Conservation (phyloP, 2,329 filamentous ascomycete genomes). For the Coniella lustricola region DNA sequence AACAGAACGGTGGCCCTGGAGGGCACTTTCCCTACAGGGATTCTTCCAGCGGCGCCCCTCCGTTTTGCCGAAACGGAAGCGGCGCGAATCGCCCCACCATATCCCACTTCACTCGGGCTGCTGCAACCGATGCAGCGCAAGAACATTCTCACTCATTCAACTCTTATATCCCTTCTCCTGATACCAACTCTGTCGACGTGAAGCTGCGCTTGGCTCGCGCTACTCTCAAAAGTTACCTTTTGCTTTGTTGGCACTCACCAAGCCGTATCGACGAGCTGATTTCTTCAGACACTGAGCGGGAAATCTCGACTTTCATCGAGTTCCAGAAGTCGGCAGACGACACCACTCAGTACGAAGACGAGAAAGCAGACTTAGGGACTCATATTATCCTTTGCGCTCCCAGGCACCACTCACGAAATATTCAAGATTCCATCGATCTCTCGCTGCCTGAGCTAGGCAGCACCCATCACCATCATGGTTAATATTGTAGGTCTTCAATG, state of each 20-base stretch:
- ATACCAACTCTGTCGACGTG: too few relatives aligned
- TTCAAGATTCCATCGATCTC: neutral
- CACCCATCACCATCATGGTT: conserved; percentile 62
- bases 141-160: neutral
- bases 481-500: conserved; percentile 56
- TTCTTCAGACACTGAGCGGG: too few relatives aligned
- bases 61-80: conserved; percentile 5
- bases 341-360: neutral
- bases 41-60: neutral
- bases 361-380: neutral
- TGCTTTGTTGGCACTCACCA: too few relatives aligned
- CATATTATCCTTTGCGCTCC: neutral
- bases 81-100: conserved; percentile 1
- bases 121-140: neutral
- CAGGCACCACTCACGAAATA: neutral
- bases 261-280: too few relatives aligned
- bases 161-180: too few relatives aligned
- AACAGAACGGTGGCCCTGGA: too few relatives aligned
- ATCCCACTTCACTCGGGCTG: neutral
- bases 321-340: too few relatives aligned
- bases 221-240: too few relatives aligned
- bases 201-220: too few relatives aligned
- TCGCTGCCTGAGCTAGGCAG: conserved; percentile 11
- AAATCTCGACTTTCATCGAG: too few relatives aligned
- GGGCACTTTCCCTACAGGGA: too few relatives aligned